These are phyloP conservation scores for Metarhizium sp. DNA, from an alignment of 2,329 filamentous ascomycete genomes.

Conservation along the genomic window DNA sequence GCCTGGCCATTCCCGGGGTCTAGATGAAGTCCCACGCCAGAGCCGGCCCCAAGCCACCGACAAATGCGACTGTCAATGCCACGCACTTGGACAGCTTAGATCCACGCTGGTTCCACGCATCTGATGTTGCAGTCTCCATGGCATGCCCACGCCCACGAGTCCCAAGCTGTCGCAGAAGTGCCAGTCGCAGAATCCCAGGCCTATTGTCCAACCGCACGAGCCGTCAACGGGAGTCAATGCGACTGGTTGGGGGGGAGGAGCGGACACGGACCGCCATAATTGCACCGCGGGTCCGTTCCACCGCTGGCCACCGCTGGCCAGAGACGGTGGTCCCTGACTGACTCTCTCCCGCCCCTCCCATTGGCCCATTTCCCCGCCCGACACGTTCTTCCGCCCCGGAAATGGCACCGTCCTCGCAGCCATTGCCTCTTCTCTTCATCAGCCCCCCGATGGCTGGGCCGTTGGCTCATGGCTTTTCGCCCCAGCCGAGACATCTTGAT, in stretches of 20 bases:
- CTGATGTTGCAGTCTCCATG: neutral
- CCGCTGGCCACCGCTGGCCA: neutral
- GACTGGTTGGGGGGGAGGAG: conserved; percentile 6
- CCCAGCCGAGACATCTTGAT: neutral
- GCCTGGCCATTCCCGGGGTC: neutral
- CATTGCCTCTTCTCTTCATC: neutral
- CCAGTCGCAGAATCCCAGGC: neutral
- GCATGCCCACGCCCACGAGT: neutral
- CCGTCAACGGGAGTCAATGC: conserved; percentile 1
- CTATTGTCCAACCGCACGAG: neutral
- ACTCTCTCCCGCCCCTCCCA: neutral
- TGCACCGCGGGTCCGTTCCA: conserved; percentile 19
- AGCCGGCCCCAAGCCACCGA: neutral
- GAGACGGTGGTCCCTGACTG: neutral
- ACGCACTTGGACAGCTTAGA: neutral
- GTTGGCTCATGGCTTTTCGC: neutral
- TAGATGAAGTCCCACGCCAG: neutral
- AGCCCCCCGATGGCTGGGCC: neutral
- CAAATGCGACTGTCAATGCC: neutral
- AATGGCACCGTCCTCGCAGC: neutral
- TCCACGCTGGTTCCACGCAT: neutral
- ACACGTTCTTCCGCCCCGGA: neutral
- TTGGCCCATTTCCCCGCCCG: neutral
- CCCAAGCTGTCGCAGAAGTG: too few relatives aligned
- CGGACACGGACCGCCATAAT: conserved; percentile 17